These are phyloP conservation scores for Penicillium parvum DNA, from an alignment of 495 filamentous ascomycete species.

Conservation along the genomic window DNA sequence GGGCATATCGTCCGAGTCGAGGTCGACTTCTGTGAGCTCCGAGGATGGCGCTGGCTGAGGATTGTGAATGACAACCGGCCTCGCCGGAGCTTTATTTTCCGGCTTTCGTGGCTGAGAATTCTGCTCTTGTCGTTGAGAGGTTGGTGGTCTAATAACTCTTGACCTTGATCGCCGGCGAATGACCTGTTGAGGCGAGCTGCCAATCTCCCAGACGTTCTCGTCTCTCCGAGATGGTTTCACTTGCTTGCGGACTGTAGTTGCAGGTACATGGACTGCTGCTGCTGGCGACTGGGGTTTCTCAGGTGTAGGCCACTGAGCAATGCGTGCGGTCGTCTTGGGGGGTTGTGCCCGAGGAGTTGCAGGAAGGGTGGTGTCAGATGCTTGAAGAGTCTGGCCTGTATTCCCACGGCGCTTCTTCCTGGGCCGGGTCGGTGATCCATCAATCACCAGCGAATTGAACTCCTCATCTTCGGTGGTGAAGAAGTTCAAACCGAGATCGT, in stretches of 20 bases:
- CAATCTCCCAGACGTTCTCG: conserved; percentile 38
- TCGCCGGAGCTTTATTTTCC: conserved; percentile 3
- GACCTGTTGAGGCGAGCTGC: conserved; percentile 30
- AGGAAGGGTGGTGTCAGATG: conserved; percentile 33
- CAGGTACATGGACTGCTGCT: conserved; percentile 9
- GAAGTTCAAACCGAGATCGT: conserved; percentile 39
- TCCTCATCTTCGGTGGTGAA: conserved; percentile 42
- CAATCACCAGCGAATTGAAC: conserved; percentile 32
- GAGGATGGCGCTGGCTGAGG: conserved; percentile 10
- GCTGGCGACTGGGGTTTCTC: conserved; percentile 11
- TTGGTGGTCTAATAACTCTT: conserved; percentile 9
- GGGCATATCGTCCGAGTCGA: conserved; percentile 11
- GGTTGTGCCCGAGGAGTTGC: conserved; percentile 25
- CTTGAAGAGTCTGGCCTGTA: conserved; percentile 26
- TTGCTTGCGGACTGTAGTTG: conserved; percentile 14
- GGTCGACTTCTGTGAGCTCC: conserved; percentile 12
- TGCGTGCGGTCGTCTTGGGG: conserved; percentile 15
- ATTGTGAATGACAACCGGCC: conserved; percentile 8
- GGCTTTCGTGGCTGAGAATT: conserved; percentile 2
- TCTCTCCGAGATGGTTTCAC: conserved; percentile 24
- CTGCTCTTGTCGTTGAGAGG: conserved; percentile 12
- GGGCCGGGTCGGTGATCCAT: conserved; percentile 34
- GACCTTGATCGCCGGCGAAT: conserved; percentile 26
- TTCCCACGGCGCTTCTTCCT: conserved; percentile 39
- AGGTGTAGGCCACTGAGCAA: conserved; percentile 1